These are phyloP conservation scores for Trichoderma cornu-damae DNA, from an alignment of 2,329 filamentous ascomycete genomes.

Conservation along the genomic window DNA sequence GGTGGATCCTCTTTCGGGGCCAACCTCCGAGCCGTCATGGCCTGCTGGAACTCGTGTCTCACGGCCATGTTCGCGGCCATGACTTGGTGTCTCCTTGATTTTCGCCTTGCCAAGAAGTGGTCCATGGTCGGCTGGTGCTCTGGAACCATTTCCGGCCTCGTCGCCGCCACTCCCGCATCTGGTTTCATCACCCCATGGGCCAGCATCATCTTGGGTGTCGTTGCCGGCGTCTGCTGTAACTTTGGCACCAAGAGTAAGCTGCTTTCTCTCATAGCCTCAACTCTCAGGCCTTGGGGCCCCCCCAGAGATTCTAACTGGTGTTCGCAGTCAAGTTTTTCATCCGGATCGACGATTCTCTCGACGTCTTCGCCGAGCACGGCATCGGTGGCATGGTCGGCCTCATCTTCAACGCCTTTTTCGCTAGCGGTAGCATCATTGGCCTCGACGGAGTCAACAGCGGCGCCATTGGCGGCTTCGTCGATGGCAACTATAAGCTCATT, in stretches of 20 bases:
- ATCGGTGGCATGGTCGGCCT: slow-evolving; percentile 65
- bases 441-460: slow-evolving; percentile 72
- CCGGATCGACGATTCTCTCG: slow-evolving; percentile 64
- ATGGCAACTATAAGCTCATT: slow-evolving; percentile 67
- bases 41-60: slow-evolving; percentile 96
- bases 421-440: slow-evolving; percentile 63
- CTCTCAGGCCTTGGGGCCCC: neutral
- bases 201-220: slow-evolving; percentile 60
- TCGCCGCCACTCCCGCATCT: slow-evolving; percentile 64
- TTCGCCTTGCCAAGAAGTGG: slow-evolving; percentile 90
- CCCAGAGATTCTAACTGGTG: neutral
- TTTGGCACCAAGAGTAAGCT: slow-evolving; percentile 56
- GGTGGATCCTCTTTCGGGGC: slow-evolving; percentile 91
- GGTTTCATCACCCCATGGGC: slow-evolving; percentile 65
- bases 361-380: slow-evolving; percentile 67
- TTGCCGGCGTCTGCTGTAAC: slow-evolving; percentile 62
- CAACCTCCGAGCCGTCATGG: slow-evolving; percentile 90
- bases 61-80: slow-evolving; percentile 88
- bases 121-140: slow-evolving; percentile 73
- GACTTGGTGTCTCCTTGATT: slow-evolving; percentile 94
- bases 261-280: neutral
- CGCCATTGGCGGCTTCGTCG: slow-evolving; percentile 63
- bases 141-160: slow-evolving; percentile 64
- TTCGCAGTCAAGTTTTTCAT: slow-evolving; percentile 54
- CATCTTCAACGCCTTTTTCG: slow-evolving; percentile 70